Conservation (phyloP, 768 basidiomycete genomes). For the Lactarius evosmus region DNA sequence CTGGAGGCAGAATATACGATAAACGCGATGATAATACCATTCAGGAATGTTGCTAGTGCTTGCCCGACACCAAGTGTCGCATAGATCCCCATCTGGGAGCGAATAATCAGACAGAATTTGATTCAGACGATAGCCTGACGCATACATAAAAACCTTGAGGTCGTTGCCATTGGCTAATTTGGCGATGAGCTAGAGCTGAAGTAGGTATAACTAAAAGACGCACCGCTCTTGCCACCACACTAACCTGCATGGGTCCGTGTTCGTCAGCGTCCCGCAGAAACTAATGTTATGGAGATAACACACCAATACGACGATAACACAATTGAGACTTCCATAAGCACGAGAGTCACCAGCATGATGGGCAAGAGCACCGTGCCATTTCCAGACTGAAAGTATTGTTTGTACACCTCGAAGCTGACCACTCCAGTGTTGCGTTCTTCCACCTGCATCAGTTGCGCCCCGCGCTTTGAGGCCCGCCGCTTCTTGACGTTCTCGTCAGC, state of each 20-base stretch:
- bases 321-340: slow-evolving; percentile 63
- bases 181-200: slow-evolving; percentile 22
- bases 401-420: slow-evolving; percentile 53
- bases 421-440: slow-evolving; percentile 83
- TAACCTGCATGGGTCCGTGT: slow-evolving; percentile 44
- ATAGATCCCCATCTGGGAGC: slow-evolving; percentile 73
- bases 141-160: slow-evolving; percentile 67
- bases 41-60: slow-evolving; percentile 63
- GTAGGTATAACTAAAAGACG: slow-evolving; percentile 26
- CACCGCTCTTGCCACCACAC: slow-evolving; percentile 81
- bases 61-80: slow-evolving; percentile 69
- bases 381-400: slow-evolving; percentile 65
- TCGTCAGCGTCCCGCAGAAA: slow-evolving; percentile 19
- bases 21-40: slow-evolving; percentile 61
- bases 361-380: slow-evolving; percentile 65
- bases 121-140: slow-evolving; percentile 29
- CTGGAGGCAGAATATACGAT: slow-evolving; percentile 79
- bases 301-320: slow-evolving; percentile 77
- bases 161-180: slow-evolving; percentile 49
- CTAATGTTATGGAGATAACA: slow-evolving; percentile 28
- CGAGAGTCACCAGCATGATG: slow-evolving; percentile 54
- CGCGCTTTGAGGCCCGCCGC: slow-evolving; percentile 37
- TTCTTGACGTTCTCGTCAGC: slow-evolving; percentile 40
- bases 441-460: slow-evolving; percentile 67
- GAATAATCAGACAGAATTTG: background rate